These are phyloP conservation scores for Ogataea henricii DNA, from an alignment of 805 yeast genomes.

Conservation along the genomic window DNA sequence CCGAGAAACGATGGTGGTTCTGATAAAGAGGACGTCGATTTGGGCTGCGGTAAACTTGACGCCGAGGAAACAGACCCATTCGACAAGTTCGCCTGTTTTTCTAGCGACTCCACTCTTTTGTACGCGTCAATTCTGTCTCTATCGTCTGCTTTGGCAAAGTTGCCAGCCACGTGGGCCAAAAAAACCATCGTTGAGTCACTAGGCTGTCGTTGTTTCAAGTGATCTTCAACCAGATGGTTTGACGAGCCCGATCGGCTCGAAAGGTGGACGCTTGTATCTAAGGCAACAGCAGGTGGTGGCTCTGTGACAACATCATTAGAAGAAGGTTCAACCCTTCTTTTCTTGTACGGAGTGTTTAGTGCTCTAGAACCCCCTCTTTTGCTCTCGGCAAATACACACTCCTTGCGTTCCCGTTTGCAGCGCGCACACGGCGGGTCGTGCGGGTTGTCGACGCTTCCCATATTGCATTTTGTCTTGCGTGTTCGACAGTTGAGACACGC, in stretches of 20 bases:
- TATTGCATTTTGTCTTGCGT: slow-evolving; percentile 82
- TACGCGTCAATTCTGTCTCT: slow-evolving; percentile 60
- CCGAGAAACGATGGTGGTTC: neutral
- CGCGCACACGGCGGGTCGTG: slow-evolving; percentile 81
- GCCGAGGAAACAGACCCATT: neutral
- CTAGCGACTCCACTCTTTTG: slow-evolving; percentile 49
- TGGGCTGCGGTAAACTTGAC: neutral
- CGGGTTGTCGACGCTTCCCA: slow-evolving; percentile 75
- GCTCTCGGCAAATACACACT: slow-evolving; percentile 65
- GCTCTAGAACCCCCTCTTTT: slow-evolving; percentile 51
- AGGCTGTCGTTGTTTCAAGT: neutral
- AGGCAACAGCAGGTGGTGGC: neutral
- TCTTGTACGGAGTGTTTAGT: neutral
- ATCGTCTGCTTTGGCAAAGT: slow-evolving; percentile 68
- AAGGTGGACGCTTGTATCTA: no score
- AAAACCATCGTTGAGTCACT: slow-evolving; percentile 60
- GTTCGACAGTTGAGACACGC: slow-evolving; percentile 88
- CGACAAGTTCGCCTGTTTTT: slow-evolving; percentile 24
- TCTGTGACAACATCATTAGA: no score
- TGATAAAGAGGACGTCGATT: no score
- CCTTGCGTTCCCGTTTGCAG: slow-evolving; percentile 78
- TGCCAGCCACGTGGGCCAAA: slow-evolving; percentile 78
- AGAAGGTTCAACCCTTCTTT: no score
- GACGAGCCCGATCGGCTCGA: neutral
- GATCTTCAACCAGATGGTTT: neutral